These are phyloP conservation scores for Neurospora intermedia DNA, from an alignment of 495 filamentous ascomycete genomes.

Conservation along the genomic window DNA sequence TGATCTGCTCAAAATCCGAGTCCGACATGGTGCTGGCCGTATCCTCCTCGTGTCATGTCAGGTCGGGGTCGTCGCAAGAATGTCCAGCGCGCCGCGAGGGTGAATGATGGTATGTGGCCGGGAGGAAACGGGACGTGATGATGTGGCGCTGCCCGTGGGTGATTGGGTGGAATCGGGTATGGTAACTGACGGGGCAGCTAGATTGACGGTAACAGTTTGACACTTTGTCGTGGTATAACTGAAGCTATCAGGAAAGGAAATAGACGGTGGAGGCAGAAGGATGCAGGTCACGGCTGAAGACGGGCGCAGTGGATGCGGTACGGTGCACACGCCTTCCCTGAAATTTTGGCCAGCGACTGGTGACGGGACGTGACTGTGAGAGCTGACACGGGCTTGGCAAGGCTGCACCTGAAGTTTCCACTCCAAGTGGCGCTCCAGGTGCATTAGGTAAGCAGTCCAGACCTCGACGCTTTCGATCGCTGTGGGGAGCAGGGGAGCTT, in stretches of 20 bases:
- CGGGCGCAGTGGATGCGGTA: not conserved
- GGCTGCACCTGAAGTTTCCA: not conserved
- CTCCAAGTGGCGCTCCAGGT: not conserved
- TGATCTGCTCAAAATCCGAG: conserved; percentile 75
- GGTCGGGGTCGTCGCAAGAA: not conserved
- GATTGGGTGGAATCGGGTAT: not conserved
- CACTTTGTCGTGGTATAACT: not conserved
- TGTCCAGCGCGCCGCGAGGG: not conserved
- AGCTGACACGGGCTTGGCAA: not conserved
- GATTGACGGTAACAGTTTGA: not conserved
- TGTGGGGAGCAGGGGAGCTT: not conserved
- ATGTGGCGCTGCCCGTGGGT: not conserved
- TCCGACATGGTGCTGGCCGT: conserved; percentile 39
- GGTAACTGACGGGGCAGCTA: not conserved
- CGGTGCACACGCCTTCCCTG: not conserved
- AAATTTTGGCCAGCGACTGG: not conserved
- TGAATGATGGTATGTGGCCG: not conserved
- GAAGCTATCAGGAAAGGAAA: not conserved
- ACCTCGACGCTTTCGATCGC: not conserved
- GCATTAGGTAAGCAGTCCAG: not conserved
- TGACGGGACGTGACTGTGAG: not conserved
- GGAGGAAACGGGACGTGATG: not conserved
- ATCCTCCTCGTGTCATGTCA: not conserved
- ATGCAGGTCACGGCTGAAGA: not conserved
- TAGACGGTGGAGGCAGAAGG: not conserved